A percentile compares a stretch with the other conserved stretches of the same genome.
These are phyloP conservation scores for Actinomucor elegans DNA, from an alignment of 371 early-diverging fungal genomes.

Conservation along the genomic window DNA sequence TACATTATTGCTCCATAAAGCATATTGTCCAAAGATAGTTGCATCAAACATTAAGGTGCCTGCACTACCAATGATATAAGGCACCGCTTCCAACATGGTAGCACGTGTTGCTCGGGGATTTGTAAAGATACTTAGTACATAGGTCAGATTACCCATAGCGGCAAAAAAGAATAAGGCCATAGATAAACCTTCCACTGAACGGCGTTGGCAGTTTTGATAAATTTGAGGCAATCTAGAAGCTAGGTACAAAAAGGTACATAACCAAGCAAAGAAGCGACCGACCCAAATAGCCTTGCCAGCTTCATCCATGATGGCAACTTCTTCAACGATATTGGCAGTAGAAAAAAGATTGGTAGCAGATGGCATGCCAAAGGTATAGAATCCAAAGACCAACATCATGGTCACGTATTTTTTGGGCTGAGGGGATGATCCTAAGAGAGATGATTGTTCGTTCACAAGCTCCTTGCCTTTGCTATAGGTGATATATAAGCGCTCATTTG, in stretches of 20 bases:
- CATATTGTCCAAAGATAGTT: slow-evolving; percentile 65
- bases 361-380: slow-evolving; percentile 2
- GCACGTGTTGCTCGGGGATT: slow-evolving; percentile 51
- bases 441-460: slow-evolving; percentile 15
- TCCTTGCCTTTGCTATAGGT: slow-evolving; percentile 7
- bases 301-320: not conserved
- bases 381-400: slow-evolving; percentile 16
- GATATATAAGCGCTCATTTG: slow-evolving; percentile 3
- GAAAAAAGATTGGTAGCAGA: slow-evolving; percentile 6
- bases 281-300: slow-evolving; percentile 30
- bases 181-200: slow-evolving; percentile 66
- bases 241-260: slow-evolving; percentile 68
- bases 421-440: slow-evolving; percentile 12
- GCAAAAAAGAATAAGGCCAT: slow-evolving; percentile 74
- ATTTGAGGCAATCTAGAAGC: slow-evolving; percentile 72
- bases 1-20: too few species aligned
- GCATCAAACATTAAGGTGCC: slow-evolving; percentile 68
- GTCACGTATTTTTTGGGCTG: slow-evolving; percentile 18
- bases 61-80: slow-evolving; percentile 68
- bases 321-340: not conserved
- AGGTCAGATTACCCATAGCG: slow-evolving; percentile 70
- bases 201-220: slow-evolving; percentile 55
- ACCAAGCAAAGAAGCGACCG: slow-evolving; percentile 68
- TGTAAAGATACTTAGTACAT: slow-evolving; percentile 63
- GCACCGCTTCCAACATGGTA: slow-evolving; percentile 52